Evolutionary conservation across 2,329 filamentous ascomycete species (phyloP), one percentile per base, ranked within the genome.

Genomic region (Aspergillus puulaauensis): DNA sequence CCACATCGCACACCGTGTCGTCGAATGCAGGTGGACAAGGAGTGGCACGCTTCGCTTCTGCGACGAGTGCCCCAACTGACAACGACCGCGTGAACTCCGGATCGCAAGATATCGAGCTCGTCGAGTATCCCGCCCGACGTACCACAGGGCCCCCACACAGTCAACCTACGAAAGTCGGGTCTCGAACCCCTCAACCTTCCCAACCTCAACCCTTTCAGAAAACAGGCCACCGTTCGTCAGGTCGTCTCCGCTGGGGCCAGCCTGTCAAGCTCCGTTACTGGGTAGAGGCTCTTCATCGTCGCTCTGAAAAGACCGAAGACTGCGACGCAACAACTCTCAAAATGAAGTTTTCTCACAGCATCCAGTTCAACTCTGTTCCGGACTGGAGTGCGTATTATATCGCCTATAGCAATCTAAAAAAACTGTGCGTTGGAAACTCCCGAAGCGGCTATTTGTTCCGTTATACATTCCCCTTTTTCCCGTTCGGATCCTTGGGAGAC

Each of bases 281-380:
- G 73, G 61, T 63, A 17, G 66, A 74, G 63, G 72, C 72, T 54
- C 67, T 75, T 60, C 67, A 59, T 54, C 64, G 58, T 45, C 66
- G 64, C 45, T 54, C 67, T 44, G 61, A 61, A 17, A 56, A 43
- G 56, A 57, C 57, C 46, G 49, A 52, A 50, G 53, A 62, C 44
- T 31, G 56, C 4, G 61, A 90, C 67, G 81, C 87, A 67, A 84
- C 82, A 67, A 84, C 82, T 65, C 87, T 90, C 86, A 90, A 91
- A 72, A 99, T 99, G 95, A 98, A 98, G 88, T 99, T 99, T 83
- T 98, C 93, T 17, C 95, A 99, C 76, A 98, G 93, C 78, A 89
- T 99, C 68, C 95, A 99, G 82, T 99, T 99, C 80, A 99, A 99
- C 80, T 93, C 95, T 63, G 95, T 99, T 68, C 95, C 95, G n/a